Percentiles rank a stretch among this genome's conserved stretches.
Evolutionary conservation across 257 asterid species (phyloP).

Genomic region (Salvia miltiorrhiza): DNA sequence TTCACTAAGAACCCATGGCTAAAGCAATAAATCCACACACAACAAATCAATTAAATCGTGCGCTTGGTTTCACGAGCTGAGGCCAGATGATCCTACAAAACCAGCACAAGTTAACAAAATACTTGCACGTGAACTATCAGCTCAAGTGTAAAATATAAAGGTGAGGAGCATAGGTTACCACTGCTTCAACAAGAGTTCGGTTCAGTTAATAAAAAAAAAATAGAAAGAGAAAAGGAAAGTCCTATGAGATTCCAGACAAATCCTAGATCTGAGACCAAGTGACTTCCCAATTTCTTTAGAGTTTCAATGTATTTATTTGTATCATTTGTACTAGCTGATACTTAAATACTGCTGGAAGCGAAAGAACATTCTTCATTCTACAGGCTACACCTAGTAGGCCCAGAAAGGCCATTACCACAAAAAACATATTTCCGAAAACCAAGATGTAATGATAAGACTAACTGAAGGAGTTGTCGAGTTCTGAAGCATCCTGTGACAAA

Average conservation of each 20-base stretch:
- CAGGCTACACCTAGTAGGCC: neutral
- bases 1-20: neutral
- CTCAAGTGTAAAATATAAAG: neutral
- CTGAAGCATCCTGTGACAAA: neutral
- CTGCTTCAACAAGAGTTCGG: neutral
- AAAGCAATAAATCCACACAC: neutral
- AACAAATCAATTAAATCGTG: neutral
- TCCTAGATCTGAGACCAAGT: neutral
- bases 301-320: neutral
- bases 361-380: neutral
- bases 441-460: neutral
- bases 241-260: neutral
- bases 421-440: neutral
- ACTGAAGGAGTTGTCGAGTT: neutral
- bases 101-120: neutral
- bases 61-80: slow-evolving; percentile 5
- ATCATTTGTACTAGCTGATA: neutral
- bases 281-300: neutral
- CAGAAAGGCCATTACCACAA: neutral
- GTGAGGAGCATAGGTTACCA: neutral
- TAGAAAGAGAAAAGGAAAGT: neutral
- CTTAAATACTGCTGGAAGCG: neutral
- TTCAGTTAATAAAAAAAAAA: neutral
- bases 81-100: slow-evolving; percentile 8
- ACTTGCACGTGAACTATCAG: neutral